Evolutionary conservation across 257 asterid species (phyloP).

Genomic region (Scutellaria galericulata): DNA sequence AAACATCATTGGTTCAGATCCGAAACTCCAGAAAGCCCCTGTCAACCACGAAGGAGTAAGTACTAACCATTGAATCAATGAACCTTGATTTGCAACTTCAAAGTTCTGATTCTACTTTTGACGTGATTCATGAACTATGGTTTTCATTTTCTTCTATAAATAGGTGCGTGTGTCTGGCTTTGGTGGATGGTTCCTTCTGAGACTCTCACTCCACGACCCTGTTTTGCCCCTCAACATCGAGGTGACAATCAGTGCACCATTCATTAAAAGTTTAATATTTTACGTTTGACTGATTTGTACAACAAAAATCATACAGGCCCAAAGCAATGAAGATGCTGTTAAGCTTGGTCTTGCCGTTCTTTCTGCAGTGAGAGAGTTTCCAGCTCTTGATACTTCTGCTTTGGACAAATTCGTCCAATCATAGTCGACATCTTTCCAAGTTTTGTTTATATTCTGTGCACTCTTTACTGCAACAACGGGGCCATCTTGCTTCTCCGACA

Average conservation of each 20-base stretch:
- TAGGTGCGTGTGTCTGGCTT: constrained; percentile 91
- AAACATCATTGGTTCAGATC: constrained; percentile 54
- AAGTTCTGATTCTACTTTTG: constrained; percentile 2
- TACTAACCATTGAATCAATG: constrained; percentile 9
- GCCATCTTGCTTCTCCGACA: neutral
- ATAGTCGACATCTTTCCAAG: constrained; percentile 24
- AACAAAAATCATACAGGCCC: constrained; percentile 55
- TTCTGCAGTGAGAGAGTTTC: constrained; percentile 61
- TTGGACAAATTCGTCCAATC: constrained; percentile 65
- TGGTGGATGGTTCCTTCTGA: constrained; percentile 99
- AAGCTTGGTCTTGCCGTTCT: constrained; percentile 76
- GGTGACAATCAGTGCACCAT: constrained; percentile 48
- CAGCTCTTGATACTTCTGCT: constrained; percentile 80
- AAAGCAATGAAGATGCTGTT: constrained; percentile 71
- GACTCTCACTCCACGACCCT: constrained; percentile 98
- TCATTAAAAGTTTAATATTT: neutral
- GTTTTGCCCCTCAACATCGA: constrained; percentile 95
- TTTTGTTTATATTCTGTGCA: constrained; percentile 2
- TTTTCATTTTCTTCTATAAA: constrained; percentile 32
- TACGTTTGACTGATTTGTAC: constrained; percentile 15
- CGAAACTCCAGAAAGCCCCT: constrained; percentile 84
- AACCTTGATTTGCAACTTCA: constrained; percentile 11
- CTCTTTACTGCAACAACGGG: too few species aligned
- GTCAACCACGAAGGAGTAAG: constrained; percentile 96
- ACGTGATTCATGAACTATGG: constrained; percentile 7